Conservation (phyloP, 2,329 filamentous ascomycete species). For the Aspergillus japonicus region DNA sequence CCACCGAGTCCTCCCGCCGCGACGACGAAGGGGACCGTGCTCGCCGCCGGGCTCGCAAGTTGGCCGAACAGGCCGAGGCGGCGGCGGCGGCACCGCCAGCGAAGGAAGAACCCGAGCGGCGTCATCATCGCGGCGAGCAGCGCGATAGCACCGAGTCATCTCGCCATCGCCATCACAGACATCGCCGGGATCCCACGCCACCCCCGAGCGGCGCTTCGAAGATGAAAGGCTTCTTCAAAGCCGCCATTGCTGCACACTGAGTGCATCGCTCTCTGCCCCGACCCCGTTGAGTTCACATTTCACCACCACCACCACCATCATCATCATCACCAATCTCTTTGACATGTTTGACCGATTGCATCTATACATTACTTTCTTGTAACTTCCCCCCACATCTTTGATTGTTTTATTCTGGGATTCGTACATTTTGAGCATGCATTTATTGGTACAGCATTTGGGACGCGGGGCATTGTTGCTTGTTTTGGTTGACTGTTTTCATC, state of each 20-base stretch:
- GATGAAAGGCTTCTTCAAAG: slow-evolving; percentile 31
- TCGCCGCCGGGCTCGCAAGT: slow-evolving; percentile 26
- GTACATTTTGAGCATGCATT: slow-evolving; percentile 4
- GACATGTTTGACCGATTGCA: not conserved
- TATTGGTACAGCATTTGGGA: slow-evolving; percentile 1
- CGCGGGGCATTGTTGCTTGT: slow-evolving; percentile 1
- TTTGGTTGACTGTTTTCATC: not conserved
- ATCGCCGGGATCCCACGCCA: slow-evolving; percentile 29
- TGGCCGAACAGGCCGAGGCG: slow-evolving; percentile 23
- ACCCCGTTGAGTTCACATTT: not conserved
- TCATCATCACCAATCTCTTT: not conserved
- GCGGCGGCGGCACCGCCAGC: slow-evolving; percentile 4
- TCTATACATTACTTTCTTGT: slow-evolving; percentile 2
- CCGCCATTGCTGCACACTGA: slow-evolving; percentile 32
- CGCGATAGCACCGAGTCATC: not conserved
- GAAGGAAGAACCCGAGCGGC: slow-evolving; percentile 22
- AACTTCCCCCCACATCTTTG: not conserved
- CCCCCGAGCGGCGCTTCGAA: slow-evolving; percentile 29
- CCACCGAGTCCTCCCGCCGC: slow-evolving; percentile 27
- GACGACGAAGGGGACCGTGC: slow-evolving; percentile 31
- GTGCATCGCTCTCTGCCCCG: not conserved
- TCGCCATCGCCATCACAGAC: slow-evolving; percentile 29
- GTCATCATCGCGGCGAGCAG: slow-evolving; percentile 22
- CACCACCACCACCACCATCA: not conserved
- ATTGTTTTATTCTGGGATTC: not conserved